Percentiles rank a stretch among this genome's conserved stretches.
phyloP scores from a whole-genome alignment of 352 stramenopile genomes.

The Plasmopara muralis region DNA sequence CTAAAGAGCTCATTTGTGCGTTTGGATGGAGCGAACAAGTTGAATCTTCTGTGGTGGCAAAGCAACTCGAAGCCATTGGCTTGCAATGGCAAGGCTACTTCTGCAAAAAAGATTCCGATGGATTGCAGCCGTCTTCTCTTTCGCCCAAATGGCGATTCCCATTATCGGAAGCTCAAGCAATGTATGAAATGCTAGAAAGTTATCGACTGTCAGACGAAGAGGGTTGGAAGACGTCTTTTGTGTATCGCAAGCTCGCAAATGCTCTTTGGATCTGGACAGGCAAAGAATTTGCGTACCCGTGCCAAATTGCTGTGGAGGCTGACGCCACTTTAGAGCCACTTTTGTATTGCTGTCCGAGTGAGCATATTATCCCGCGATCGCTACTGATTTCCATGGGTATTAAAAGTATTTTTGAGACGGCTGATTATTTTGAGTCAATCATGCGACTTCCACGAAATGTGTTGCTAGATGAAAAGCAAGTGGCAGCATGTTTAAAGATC shows the following conservation, averaged over 20 bases:
- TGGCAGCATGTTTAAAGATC: conserved; percentile 39
- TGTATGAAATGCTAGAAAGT: conserved; percentile 55
- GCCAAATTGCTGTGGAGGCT: conserved; percentile 43
- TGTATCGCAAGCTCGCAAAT: conserved; percentile 37
- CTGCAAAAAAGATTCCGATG: conserved; percentile 8
- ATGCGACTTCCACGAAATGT: conserved; percentile 30
- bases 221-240: conserved; percentile 16
- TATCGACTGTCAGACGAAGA: conserved; percentile 25
- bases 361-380: conserved; percentile 48
- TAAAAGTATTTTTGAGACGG: conserved; percentile 38
- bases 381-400: conserved; percentile 52
- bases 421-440: conserved; percentile 55
- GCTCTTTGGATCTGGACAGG: conserved; percentile 69
- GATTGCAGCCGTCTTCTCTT: background rate
- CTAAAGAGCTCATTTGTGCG: conserved; percentile 37
- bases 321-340: conserved; percentile 48
- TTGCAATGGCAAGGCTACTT: conserved; percentile 23
- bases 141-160: conserved; percentile 22
- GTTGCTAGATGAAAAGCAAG: conserved; percentile 22
- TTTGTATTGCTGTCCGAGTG: conserved; percentile 47
- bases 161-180: conserved; percentile 39
- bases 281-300: conserved; percentile 40
- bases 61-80: conserved; percentile 48
- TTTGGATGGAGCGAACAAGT: conserved; percentile 54
- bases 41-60: conserved; percentile 35